Percentiles rank a stretch among this genome's conserved stretches.
These are phyloP conservation scores for Tetrapisispora nanseiensis DNA, from an alignment of 805 yeast genomes.

Conservation along the genomic window DNA sequence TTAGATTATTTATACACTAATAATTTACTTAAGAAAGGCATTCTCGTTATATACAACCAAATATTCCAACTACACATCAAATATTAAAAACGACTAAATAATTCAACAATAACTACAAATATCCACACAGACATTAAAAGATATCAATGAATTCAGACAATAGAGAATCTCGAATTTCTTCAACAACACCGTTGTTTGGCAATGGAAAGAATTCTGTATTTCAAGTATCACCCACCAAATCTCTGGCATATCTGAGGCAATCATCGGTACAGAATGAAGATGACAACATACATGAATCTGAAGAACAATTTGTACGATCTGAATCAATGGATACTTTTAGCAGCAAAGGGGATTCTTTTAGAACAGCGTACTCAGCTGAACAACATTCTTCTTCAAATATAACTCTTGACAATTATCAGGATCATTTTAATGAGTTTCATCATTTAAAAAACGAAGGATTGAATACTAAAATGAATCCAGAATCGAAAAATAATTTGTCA, in stretches of 20 bases:
- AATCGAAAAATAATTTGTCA: not conserved
- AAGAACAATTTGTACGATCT: not conserved
- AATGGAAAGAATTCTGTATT: not conserved
- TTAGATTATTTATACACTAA: too few species aligned
- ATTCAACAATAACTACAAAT: too few species aligned
- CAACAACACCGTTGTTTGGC: slow-evolving; percentile 3
- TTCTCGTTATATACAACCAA: too few species aligned
- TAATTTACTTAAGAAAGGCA: too few species aligned
- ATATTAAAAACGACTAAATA: too few species aligned
- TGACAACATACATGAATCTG: not conserved
- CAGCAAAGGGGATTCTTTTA: slow-evolving; percentile 5
- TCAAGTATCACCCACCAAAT: slow-evolving; percentile 10
- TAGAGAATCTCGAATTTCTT: slow-evolving; percentile 2
- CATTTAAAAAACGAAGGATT: not conserved
- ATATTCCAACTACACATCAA: too few species aligned
- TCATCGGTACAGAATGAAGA: not conserved
- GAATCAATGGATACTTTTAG: not conserved
- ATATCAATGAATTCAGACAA: not conserved
- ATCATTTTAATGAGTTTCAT: not conserved
- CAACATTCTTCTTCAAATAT: not conserved
- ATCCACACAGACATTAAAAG: too few species aligned
- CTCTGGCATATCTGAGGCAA: slow-evolving; percentile 4
- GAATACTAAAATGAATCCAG: not conserved
- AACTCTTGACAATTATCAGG: not conserved
- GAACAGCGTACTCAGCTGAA: slow-evolving; percentile 5